A percentile compares a stretch with the other conserved stretches of the same genome.
These are phyloP conservation scores for Hyaloscypha hepaticicola DNA, from an alignment of 495 filamentous ascomycete genomes.

Conservation along the genomic window DNA sequence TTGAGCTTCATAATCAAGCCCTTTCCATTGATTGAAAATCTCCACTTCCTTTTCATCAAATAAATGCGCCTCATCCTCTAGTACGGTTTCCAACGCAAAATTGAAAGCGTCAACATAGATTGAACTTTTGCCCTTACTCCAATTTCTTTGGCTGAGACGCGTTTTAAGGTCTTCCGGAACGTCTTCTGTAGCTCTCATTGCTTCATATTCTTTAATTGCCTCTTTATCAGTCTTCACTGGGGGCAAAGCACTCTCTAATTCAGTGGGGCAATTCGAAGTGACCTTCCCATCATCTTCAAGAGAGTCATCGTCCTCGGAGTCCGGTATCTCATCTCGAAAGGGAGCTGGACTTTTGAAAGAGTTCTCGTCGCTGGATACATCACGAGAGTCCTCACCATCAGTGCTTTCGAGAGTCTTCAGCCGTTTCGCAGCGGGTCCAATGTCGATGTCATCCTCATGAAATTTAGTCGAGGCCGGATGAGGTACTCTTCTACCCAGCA, in stretches of 20 bases:
- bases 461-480: conserved; percentile 43
- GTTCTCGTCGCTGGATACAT: conserved; percentile 17
- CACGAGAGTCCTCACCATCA: conserved; percentile 33
- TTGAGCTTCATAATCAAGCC: conserved; percentile 80
- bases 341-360: conserved; percentile 10
- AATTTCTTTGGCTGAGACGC: conserved; percentile 39
- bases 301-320: conserved; percentile 39
- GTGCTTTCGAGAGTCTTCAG: conserved; percentile 39
- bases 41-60: conserved; percentile 78
- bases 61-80: conserved; percentile 85
- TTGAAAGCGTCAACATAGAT: conserved; percentile 99
- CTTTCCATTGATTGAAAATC: conserved; percentile 75
- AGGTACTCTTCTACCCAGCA: conserved; percentile 37
- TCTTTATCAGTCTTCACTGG: conserved; percentile 63
- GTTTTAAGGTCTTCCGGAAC: conserved; percentile 27
- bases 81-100: conserved; percentile 83
- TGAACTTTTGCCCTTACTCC: conserved; percentile 63
- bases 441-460: conserved; percentile 31
- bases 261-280: conserved; percentile 53
- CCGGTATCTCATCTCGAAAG: conserved; percentile 31
- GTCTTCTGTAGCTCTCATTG: conserved; percentile 44
- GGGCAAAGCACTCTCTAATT: conserved; percentile 76
- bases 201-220: conserved; percentile 81
- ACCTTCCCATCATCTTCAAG: conserved; percentile 30
- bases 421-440: conserved; percentile 35